phyloP scores from a whole-genome alignment of 2,329 filamentous ascomycete species.

The Alternaria triticimaculans region DNA sequence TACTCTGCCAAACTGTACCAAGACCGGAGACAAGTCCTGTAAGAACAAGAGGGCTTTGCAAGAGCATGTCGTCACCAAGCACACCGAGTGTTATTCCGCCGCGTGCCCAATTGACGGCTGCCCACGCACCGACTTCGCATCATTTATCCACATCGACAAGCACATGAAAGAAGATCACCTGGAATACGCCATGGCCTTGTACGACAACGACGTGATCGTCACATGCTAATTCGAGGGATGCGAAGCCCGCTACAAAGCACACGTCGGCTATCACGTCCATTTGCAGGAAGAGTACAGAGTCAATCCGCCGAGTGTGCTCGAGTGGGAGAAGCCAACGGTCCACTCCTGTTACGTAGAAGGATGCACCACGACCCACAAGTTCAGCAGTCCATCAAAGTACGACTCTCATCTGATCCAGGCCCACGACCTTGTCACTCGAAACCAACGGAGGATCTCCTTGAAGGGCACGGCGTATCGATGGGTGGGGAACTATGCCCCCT shows the following conservation, averaged over 20 bases:
- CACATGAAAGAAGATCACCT: neutral
- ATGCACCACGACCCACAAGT: neutral
- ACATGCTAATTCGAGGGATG: neutral
- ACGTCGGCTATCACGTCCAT: neutral
- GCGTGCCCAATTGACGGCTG: neutral
- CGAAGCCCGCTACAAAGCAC: neutral
- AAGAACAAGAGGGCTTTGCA: neutral
- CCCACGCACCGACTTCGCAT: neutral
- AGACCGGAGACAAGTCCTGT: neutral
- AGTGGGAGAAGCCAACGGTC: neutral
- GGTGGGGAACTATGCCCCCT: neutral
- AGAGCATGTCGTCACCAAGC: neutral
- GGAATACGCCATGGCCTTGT: neutral
- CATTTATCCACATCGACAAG: neutral
- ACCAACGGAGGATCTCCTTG: neutral
- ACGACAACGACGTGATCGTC: neutral
- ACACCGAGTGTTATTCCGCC: neutral
- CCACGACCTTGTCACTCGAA: neutral
- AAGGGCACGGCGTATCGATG: neutral
- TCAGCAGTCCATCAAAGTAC: neutral
- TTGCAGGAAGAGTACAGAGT: neutral
- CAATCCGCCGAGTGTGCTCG: neutral
- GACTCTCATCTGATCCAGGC: neutral
- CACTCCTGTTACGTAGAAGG: neutral
- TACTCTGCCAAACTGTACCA: neutral